Percentiles rank a stretch among this genome's conserved stretches.
These are phyloP conservation scores for Tulasnella sp. DNA, from an alignment of 768 basidiomycete genomes.

Conservation along the genomic window DNA sequence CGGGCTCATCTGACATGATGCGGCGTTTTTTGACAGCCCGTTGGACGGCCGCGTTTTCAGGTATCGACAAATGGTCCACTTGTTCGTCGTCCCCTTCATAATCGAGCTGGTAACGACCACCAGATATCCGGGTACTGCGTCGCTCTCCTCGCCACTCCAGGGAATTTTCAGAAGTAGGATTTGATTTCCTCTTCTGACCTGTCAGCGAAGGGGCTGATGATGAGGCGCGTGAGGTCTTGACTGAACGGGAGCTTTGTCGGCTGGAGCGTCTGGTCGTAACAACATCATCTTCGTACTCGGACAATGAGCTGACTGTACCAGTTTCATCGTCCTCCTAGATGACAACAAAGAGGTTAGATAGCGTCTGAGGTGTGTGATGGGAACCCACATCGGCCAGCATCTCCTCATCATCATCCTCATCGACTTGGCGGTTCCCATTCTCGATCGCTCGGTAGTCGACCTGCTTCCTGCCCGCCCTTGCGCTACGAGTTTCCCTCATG, in stretches of 20 bases:
- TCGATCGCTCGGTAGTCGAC: constrained; percentile 24
- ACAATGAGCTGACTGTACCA: not conserved
- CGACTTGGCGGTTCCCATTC: not conserved
- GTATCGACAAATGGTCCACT: not conserved
- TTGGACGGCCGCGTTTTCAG: not conserved
- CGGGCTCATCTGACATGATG: constrained; percentile 10
- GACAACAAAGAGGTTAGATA: not conserved
- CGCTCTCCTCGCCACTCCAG: constrained; percentile 30
- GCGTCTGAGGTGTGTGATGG: not conserved
- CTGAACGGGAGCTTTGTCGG: not conserved
- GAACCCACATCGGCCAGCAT: not conserved
- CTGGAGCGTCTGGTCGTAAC: not conserved
- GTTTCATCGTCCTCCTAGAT: constrained; percentile 1
- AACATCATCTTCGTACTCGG: not conserved
- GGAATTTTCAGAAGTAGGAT: not conserved
- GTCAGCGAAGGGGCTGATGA: constrained; percentile 18
- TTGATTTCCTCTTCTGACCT: constrained; percentile 18
- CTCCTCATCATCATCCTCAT: constrained; percentile 16
- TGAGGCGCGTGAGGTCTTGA: constrained; percentile 16
- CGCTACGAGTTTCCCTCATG: constrained; percentile 18
- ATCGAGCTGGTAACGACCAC: not conserved
- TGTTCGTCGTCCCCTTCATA: not conserved
- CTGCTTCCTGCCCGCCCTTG: not conserved
- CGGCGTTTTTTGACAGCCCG: constrained; percentile 16
- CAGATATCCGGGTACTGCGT: constrained; percentile 28